Evolutionary conservation across 257 asterid genomes (phyloP), one percentile per base, ranked within the genome.

Genomic region (Primulina tabacum): DNA sequence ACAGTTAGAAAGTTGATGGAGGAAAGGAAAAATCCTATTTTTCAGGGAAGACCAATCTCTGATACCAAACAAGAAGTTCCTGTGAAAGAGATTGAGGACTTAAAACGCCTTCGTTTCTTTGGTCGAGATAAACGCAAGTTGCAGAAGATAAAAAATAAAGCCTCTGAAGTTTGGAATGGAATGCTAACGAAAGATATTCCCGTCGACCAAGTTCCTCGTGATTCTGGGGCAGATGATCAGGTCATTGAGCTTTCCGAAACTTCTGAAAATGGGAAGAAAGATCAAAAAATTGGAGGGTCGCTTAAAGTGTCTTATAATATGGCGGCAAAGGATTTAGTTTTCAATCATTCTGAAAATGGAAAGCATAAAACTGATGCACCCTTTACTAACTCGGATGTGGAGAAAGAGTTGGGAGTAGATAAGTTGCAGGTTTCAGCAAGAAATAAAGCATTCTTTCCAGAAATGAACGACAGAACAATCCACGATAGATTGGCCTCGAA

Each of bases 1-100:
- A 82, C 79, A 8, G 85, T 92, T 7, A 82, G 87, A 62, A 85
- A 84, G 73, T 40, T 73, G 81, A 82, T 86, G 70, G 86, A 86
- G 68, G 90, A 77, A 35, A 77, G 63, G 65, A 77, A 71, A 63
- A 74, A 29, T 62, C 82, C 68, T 53, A 50, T 62, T 64, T 32
- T 62, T 63, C 68, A 56, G 59, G 75, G 55, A 30, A 32, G 69
- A 29, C 20, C 52, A 61, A 72, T 47, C 40, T 64, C 52, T 21
- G 55, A 69, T 35, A 63, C 55, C 58, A 47, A 57, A 29, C 73
- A 63, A 59, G 66, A 70, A 61, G 34, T 20, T 71, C 18, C 67
- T 21, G 66, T 24, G 40, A 68, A 60, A 59, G 81, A 84, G 68
- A 71, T 72, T 67, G 80, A 84, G 69, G 82, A 71, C 59, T 7